Percentiles rank a stretch among this genome's conserved stretches.
These are phyloP conservation scores for Amanita polypyramis DNA, from an alignment of 768 basidiomycete genomes.

Conservation along the genomic window DNA sequence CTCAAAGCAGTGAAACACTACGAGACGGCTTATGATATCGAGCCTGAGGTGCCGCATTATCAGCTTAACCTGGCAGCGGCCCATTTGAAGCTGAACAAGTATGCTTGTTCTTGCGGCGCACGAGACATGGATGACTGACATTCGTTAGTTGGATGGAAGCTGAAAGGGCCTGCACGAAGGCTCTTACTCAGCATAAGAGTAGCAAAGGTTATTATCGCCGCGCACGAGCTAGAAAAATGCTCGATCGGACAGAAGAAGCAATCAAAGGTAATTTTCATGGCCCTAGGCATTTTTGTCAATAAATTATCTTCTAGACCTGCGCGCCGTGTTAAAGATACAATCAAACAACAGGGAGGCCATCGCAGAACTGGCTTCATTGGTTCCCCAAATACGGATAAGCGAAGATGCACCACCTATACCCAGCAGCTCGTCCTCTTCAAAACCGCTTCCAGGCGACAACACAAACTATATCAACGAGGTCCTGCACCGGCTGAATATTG, in stretches of 20 bases:
- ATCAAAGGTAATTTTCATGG: slow-evolving; percentile 45
- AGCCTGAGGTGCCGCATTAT: slow-evolving; percentile 67
- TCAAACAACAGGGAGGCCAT: slow-evolving; percentile 55
- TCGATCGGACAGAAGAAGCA: slow-evolving; percentile 44
- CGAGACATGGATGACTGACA: slow-evolving; percentile 3
- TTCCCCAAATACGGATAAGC: slow-evolving; percentile 15
- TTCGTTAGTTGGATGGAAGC: slow-evolving; percentile 55
- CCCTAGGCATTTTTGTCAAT: too few species aligned
- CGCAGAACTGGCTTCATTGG: slow-evolving; percentile 38
- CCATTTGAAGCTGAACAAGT: slow-evolving; percentile 62
- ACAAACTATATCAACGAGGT: slow-evolving; percentile 13
- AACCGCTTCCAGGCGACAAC: slow-evolving; percentile 9
- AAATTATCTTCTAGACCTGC: slow-evolving; percentile 57
- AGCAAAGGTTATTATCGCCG: slow-evolving; percentile 64
- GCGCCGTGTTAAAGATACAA: slow-evolving; percentile 49
- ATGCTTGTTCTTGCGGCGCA: slow-evolving; percentile 16
- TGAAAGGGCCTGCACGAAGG: slow-evolving; percentile 58
- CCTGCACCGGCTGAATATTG: slow-evolving; percentile 24
- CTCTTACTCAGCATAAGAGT: slow-evolving; percentile 53
- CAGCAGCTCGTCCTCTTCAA: slow-evolving; percentile 15
- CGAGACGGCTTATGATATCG: slow-evolving; percentile 47
- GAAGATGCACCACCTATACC: slow-evolving; percentile 4
- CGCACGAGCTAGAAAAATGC: slow-evolving; percentile 56
- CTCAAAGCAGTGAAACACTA: slow-evolving; percentile 46
- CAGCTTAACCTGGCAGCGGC: slow-evolving; percentile 72